These are phyloP conservation scores for Neoascochyta sp. DNA, from an alignment of 2,329 filamentous ascomycete species.

Conservation along the genomic window DNA sequence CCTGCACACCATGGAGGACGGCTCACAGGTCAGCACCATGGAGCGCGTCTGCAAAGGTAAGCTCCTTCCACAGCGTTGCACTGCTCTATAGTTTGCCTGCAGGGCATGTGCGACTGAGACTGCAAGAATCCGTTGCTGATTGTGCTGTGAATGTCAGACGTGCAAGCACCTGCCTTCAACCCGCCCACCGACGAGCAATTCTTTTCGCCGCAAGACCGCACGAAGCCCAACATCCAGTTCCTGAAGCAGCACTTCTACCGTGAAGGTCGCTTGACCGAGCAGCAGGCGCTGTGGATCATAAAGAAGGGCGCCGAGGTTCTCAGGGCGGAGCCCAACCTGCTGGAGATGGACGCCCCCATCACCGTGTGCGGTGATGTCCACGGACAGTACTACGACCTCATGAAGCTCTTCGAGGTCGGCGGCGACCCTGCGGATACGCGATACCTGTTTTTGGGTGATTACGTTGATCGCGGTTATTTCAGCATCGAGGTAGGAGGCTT, in stretches of 20 bases:
- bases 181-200: constrained; percentile 93
- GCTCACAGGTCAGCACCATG: constrained; percentile 86
- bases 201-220: constrained; percentile 77
- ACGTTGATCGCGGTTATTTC: constrained; percentile 97
- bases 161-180: constrained; percentile 92
- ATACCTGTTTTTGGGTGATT: constrained; percentile 96
- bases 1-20: constrained; percentile 97
- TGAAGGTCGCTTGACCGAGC: constrained; percentile 92
- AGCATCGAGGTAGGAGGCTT: constrained; percentile 71
- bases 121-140: constrained; percentile 25
- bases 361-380: constrained; percentile 98
- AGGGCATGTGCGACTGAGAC: not conserved
- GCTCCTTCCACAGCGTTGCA: constrained; percentile 6
- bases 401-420: constrained; percentile 99
- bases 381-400: constrained; percentile 97
- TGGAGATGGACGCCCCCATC: constrained; percentile 99
- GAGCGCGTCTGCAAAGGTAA: constrained; percentile 98
- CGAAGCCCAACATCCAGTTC: constrained; percentile 89
- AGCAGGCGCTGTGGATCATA: constrained; percentile 96
- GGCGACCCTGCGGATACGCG: constrained; percentile 94
- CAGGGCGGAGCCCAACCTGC: constrained; percentile 84
- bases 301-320: constrained; percentile 82
- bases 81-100: constrained; percentile 3
- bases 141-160: constrained; percentile 58
- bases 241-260: constrained; percentile 98